These are phyloP conservation scores for Elongisporangium anandrum DNA, from an alignment of 352 stramenopile genomes.

Conservation along the genomic window DNA sequence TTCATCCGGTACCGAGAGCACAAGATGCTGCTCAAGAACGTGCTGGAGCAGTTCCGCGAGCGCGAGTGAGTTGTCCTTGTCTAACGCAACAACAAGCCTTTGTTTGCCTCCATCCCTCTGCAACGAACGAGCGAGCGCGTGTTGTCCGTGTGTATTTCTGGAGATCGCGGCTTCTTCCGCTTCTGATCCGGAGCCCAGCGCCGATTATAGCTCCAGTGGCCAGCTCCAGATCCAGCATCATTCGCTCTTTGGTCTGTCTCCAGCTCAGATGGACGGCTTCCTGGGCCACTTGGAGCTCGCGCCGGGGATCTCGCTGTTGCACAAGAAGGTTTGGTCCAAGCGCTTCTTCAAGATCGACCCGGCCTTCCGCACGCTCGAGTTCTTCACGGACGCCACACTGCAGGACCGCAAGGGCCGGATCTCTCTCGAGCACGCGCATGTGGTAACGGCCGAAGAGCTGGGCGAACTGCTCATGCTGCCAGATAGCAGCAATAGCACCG, in stretches of 20 bases:
- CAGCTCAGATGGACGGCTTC: conserved; percentile 42
- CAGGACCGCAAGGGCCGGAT: conserved; percentile 34
- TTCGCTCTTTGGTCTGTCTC: neutral
- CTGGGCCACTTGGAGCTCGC: conserved; percentile 46
- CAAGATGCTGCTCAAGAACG: conserved; percentile 40
- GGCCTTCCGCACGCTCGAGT: conserved; percentile 50
- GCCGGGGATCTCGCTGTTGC: conserved; percentile 8
- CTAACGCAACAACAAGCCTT: neutral
- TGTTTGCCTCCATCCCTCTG: neutral
- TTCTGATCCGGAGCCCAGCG: neutral
- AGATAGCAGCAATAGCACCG: neutral
- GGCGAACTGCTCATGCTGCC: conserved; percentile 33
- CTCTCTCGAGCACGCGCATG: conserved; percentile 29
- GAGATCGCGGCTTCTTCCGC: neutral
- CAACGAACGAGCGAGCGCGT: neutral
- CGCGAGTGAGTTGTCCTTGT: neutral
- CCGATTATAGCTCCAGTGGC: neutral
- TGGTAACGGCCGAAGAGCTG: conserved; percentile 54
- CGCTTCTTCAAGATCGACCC: conserved; percentile 46
- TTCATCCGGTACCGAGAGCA: conserved; percentile 24
- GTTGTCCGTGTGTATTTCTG: neutral
- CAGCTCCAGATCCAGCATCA: conserved; percentile 1
- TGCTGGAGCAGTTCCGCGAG: conserved; percentile 30
- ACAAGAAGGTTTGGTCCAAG: conserved; percentile 39
- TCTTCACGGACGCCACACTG: conserved; percentile 47